phyloP scores from a whole-genome alignment of 495 filamentous ascomycete species.

The Xylona heveae region DNA sequence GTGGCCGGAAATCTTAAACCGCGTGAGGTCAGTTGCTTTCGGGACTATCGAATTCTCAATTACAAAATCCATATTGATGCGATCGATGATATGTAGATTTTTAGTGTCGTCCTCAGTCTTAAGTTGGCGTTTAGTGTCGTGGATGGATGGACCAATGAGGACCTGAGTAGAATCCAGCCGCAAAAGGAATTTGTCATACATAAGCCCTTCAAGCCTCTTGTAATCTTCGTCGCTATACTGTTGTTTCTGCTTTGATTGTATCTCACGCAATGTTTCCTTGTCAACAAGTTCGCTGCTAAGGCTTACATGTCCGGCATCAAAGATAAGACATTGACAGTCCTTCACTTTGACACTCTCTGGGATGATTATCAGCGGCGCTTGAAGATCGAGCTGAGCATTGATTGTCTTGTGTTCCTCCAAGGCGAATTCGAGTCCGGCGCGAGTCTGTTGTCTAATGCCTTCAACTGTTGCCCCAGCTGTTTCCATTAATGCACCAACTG shows the following conservation, averaged over 20 bases:
- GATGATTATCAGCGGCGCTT: constrained; percentile 88
- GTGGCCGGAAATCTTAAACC: constrained; percentile 74
- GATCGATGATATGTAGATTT: constrained; percentile 78
- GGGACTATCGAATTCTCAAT: constrained; percentile 85
- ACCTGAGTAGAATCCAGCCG: constrained; percentile 88
- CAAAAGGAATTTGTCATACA: constrained; percentile 90
- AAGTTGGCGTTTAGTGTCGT: constrained; percentile 73
- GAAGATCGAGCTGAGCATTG: constrained; percentile 85
- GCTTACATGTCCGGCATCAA: constrained; percentile 90
- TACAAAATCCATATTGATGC: constrained; percentile 90
- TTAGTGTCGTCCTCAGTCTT: constrained; percentile 41
- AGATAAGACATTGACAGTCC: constrained; percentile 65
- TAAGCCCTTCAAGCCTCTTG: constrained; percentile 62
- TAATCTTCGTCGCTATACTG: constrained; percentile 79
- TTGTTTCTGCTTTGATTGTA: constrained; percentile 78
- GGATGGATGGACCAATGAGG: constrained; percentile 83
- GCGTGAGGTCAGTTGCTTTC: constrained; percentile 82
- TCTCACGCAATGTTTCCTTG: constrained; percentile 62
- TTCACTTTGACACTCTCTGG: constrained; percentile 74
- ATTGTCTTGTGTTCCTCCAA: constrained; percentile 95
- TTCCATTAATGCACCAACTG: constrained; percentile 82
- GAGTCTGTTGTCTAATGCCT: constrained; percentile 79
- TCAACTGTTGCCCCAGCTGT: constrained; percentile 89
- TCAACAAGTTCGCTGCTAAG: constrained; percentile 87
- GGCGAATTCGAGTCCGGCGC: constrained; percentile 88